phyloP scores from a whole-genome alignment of 202 grass and related monocot genomes.

The Dendrocalamus latiflorus region DNA sequence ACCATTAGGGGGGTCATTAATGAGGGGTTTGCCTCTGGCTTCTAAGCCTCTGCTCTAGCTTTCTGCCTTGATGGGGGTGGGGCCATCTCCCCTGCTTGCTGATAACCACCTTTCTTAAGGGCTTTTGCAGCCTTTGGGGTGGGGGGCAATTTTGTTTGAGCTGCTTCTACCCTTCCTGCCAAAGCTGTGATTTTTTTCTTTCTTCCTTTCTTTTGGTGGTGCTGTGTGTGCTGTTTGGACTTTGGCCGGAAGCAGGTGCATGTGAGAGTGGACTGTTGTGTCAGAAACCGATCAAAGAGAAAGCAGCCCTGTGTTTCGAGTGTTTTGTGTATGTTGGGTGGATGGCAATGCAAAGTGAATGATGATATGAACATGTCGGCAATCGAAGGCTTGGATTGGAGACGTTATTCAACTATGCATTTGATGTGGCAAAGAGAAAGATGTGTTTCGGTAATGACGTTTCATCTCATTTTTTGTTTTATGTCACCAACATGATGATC shows the following conservation, averaged over 20 bases:
- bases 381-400: conserved; percentile 24
- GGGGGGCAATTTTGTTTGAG: conserved; percentile 37
- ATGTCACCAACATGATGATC: conserved; percentile 12
- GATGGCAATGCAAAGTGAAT: conserved; percentile 28
- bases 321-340: conserved; percentile 21
- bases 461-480: conserved; percentile 31
- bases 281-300: conserved; percentile 38
- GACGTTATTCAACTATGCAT: conserved; percentile 6
- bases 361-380: conserved; percentile 46
- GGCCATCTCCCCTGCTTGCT: conserved; percentile 6
- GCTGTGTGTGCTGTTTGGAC: conserved; percentile 1
- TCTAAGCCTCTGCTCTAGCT: conserved; percentile 31
- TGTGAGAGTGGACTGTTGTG: conserved; percentile 39
- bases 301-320: neutral
- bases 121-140: conserved; percentile 33
- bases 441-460: conserved; percentile 31
- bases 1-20: conserved; percentile 54
- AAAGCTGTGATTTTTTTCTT: conserved; percentile 2
- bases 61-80: conserved; percentile 34
- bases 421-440: neutral
- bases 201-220: neutral
- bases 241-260: conserved; percentile 40
- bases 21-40: conserved; percentile 2
- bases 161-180: conserved; percentile 32
- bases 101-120: conserved; percentile 36